Percentiles rank a stretch among this genome's conserved stretches.
Conservation (phyloP, 2,329 filamentous ascomycete genomes). For the Colletotrichum navitas region DNA sequence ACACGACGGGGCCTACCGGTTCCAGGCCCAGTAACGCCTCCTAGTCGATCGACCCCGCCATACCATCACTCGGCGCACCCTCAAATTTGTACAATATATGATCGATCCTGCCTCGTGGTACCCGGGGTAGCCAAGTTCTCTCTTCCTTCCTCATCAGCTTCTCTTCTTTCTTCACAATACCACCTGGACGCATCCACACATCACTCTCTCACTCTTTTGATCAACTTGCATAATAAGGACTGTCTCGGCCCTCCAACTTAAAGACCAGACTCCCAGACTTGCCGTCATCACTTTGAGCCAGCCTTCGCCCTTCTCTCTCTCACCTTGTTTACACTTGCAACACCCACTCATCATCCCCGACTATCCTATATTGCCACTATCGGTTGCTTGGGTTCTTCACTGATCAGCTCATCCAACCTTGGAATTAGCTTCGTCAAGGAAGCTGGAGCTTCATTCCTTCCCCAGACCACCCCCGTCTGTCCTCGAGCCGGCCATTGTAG, state of each 20-base stretch:
- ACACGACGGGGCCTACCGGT: constrained; percentile 57
- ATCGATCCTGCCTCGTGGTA: constrained; percentile 46
- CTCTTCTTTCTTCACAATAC: constrained; percentile 47
- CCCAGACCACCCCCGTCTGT: background rate
- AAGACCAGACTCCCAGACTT: constrained; percentile 30
- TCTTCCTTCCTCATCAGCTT: constrained; percentile 43
- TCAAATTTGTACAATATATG: constrained; percentile 55
- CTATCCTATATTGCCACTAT: constrained; percentile 10
- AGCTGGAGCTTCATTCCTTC: constrained; percentile 12
- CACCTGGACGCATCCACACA: constrained; percentile 33
- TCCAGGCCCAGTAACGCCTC: constrained; percentile 50
- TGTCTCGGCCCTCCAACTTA: constrained; percentile 24
- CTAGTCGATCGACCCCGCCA: constrained; percentile 57
- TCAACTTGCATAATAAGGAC: constrained; percentile 33
- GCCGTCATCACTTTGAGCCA: constrained; percentile 18
- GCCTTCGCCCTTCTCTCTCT: background rate
- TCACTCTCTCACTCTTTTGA: constrained; percentile 26
- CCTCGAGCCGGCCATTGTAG: constrained; percentile 13
- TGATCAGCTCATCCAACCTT: background rate
- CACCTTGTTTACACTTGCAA: background rate
- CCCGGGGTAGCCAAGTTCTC: constrained; percentile 44
- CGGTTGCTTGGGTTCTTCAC: background rate
- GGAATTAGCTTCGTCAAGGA: background rate
- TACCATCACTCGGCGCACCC: constrained; percentile 52
- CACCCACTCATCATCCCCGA: constrained; percentile 26